Base-by-base conservation (phyloP, 805 yeast genomes). In the Starmerella vitae region DNA sequence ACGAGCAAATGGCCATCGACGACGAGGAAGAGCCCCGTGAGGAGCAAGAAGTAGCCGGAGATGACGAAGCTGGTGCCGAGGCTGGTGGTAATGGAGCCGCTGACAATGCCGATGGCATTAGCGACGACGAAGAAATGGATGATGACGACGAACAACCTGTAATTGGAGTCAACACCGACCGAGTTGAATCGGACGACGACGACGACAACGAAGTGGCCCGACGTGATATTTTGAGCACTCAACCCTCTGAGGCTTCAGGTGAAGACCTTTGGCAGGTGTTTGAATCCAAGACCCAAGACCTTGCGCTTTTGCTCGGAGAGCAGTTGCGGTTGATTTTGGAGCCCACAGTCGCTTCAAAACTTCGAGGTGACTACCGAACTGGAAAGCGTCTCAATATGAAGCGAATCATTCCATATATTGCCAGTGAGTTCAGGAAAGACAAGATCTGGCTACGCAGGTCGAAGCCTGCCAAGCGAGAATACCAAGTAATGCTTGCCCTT, bases 361-460 rank as follows among this genome's bases (percentile, higher is more conserved):
- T 91, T 42, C 75, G 72, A 46, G 99, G 99, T 55, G 98, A 91
- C 58, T 91, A 84, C 63, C 85, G 86, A 61, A 86, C 96, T 2
- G 99, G 99, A 59, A 91, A 91, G 59, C 70, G 98, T 50, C 71
- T 91, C 53, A 91, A 91, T 61, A 86, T 91, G 97, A 91, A 88
- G 67, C 71, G 96, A 50, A 91, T 91, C 53, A 91, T 91, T 54
- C 94, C 97, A 5, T 91, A 88, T 60, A 91, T 91, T 65, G 99
- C 99, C 0, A 82, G 94, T 28, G 94, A 85, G 54, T 91, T 84
- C 72, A 76, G 94, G 54, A 91, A 91, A 59, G 99, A 91, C 60
- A 91, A 91, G 67, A 91, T 91, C 42, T 91, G 99, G 99, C 70
- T 91, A 63, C 74, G 95, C 57, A 74, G 99, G 61, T 85, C 96